These are phyloP conservation scores for Prunus davidiana DNA, from an alignment of 306 rosid species.

Conservation along the genomic window DNA sequence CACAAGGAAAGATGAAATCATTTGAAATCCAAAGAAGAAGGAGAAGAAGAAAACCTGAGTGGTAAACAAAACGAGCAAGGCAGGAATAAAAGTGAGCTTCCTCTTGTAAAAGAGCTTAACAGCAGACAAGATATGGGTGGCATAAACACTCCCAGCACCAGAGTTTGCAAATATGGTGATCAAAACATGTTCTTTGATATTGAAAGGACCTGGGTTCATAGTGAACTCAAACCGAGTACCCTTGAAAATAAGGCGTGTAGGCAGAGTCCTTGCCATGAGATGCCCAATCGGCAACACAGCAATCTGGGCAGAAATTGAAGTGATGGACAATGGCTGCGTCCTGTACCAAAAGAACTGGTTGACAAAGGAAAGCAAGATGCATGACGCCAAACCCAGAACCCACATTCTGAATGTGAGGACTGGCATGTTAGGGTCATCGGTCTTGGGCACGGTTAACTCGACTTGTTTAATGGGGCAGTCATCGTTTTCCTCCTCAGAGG, in stretches of 20 bases:
- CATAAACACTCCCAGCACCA: constrained; percentile 66
- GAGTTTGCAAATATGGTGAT: constrained; percentile 85
- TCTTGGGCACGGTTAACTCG: constrained; percentile 71
- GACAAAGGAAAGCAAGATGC: constrained; percentile 66
- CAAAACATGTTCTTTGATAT: constrained; percentile 81
- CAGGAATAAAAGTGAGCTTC: constrained; percentile 53
- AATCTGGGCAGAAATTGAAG: constrained; percentile 76
- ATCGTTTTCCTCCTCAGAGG: constrained; percentile 14
- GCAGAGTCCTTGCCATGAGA: constrained; percentile 65
- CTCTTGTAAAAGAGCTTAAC: constrained; percentile 67
- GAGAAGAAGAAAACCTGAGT: constrained; percentile 61
- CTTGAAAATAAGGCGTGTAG: constrained; percentile 42
- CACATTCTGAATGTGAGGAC: constrained; percentile 82
- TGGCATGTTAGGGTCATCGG: constrained; percentile 66
- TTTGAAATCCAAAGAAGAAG: background rate
- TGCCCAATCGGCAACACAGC: constrained; percentile 91
- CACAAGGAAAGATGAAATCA: background rate
- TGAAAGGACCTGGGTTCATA: constrained; percentile 80
- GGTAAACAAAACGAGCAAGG: constrained; percentile 72
- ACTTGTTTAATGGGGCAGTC: constrained; percentile 59
- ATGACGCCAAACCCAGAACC: constrained; percentile 64
- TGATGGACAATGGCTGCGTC: constrained; percentile 55
- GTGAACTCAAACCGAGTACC: constrained; percentile 56
- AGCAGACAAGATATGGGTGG: constrained; percentile 74
- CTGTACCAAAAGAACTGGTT: constrained; percentile 95